Evolutionary conservation across 768 basidiomycete genomes (phyloP).

Genomic region (Calocybe gangraenosa): DNA sequence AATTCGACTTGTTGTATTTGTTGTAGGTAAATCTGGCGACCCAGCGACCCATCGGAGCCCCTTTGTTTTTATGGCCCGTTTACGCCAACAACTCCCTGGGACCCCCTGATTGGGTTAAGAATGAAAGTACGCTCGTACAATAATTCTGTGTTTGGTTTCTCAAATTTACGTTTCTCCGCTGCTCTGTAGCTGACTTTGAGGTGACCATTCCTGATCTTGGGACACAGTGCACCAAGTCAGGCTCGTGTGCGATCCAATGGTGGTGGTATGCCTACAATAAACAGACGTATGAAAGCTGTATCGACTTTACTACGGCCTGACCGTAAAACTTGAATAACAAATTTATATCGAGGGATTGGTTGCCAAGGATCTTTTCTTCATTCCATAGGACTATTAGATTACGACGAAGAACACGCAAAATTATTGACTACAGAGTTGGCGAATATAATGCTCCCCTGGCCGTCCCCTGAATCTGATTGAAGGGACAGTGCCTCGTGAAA

Average conservation of each 20-base stretch:
- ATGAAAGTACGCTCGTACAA: constrained; percentile 25
- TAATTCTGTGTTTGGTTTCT: not conserved
- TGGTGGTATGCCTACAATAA: constrained; percentile 28
- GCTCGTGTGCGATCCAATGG: constrained; percentile 35
- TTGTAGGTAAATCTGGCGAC: constrained; percentile 25
- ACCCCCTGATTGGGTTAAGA: constrained; percentile 27
- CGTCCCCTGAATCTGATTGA: not conserved
- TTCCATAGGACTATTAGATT: no score
- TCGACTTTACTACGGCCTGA: constrained; percentile 24
- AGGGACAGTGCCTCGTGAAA: constrained; percentile 1
- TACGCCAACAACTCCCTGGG: constrained; percentile 28
- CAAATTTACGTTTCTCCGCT: not conserved
- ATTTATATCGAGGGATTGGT: no score
- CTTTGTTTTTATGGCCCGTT: constrained; percentile 28
- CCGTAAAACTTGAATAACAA: not conserved
- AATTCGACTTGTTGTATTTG: not conserved
- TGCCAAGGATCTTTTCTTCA: no score
- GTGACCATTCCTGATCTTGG: constrained; percentile 29
- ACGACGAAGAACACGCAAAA: no score
- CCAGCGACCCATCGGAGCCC: constrained; percentile 23
- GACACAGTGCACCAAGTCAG: constrained; percentile 22
- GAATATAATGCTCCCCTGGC: no score
- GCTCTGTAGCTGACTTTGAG: constrained; percentile 21
- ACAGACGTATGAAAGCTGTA: constrained; percentile 33
- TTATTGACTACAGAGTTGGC: no score